A percentile compares a stretch with the other conserved stretches of the same genome.
Evolutionary conservation across 2,329 filamentous ascomycete genomes (phyloP).

Genomic region (Scedosporium dehoogii): DNA sequence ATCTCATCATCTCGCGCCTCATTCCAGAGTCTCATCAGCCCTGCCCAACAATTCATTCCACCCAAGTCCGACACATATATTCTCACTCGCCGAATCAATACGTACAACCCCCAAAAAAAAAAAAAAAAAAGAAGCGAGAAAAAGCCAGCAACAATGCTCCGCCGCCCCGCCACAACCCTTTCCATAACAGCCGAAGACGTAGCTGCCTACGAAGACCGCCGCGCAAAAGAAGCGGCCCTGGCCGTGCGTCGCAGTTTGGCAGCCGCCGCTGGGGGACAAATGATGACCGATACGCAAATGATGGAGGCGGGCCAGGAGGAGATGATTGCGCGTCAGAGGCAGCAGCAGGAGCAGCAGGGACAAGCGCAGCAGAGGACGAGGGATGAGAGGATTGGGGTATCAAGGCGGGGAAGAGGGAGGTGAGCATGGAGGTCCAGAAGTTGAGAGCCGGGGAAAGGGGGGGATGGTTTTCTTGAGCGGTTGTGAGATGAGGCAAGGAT

Average conservation of each 20-base stretch:
- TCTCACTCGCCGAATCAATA: too few relatives aligned
- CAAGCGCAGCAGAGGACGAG: slow-evolving; percentile 16
- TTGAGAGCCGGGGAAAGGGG: not conserved
- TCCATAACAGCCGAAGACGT: slow-evolving; percentile 61
- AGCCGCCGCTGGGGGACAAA: slow-evolving; percentile 11
- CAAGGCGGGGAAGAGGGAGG: slow-evolving; percentile 13
- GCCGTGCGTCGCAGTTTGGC: slow-evolving; percentile 16
- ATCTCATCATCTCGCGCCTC: too few relatives aligned
- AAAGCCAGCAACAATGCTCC: slow-evolving; percentile 39
- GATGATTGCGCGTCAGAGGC: slow-evolving; percentile 3
- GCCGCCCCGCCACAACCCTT: slow-evolving; percentile 57
- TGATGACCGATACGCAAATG: slow-evolving; percentile 9
- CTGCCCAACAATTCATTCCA: too few relatives aligned
- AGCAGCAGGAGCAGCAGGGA: slow-evolving; percentile 14
- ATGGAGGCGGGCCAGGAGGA: slow-evolving; percentile 9
- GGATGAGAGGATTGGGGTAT: slow-evolving; percentile 29
- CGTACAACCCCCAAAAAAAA: not conserved
- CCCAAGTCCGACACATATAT: too few relatives aligned
- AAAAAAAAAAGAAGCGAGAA: not conserved
- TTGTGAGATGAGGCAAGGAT: too few relatives aligned
- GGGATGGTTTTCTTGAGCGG: not conserved
- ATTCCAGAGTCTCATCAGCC: too few relatives aligned
- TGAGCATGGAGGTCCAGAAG: not conserved
- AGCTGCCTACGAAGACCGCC: slow-evolving; percentile 57
- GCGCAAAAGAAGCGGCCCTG: slow-evolving; percentile 30